These are phyloP conservation scores for Hysterangium stoloniferum DNA, from an alignment of 768 basidiomycete species.

Conservation along the genomic window DNA sequence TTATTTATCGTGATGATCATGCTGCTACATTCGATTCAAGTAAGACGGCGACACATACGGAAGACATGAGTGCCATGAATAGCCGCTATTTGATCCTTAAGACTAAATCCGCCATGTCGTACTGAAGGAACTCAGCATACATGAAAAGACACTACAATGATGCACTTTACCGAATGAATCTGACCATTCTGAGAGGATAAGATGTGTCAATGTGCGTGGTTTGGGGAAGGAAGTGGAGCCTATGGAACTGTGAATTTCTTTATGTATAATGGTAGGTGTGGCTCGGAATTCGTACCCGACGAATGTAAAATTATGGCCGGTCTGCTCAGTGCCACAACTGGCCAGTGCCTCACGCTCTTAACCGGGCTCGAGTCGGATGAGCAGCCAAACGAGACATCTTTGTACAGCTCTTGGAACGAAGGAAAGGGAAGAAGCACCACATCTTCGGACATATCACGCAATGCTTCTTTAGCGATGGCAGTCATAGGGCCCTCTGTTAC, in stretches of 20 bases:
- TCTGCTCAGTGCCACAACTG: neutral
- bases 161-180: neutral
- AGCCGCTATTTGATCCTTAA: neutral
- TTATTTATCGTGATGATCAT: neutral
- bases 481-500: constrained; percentile 19
- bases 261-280: neutral
- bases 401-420: neutral
- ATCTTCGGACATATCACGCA: neutral
- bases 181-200: neutral
- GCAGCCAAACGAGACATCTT: constrained; percentile 21
- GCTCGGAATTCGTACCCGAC: constrained; percentile 15
- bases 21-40: neutral
- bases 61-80: neutral
- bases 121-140: neutral
- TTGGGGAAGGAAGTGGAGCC: constrained; percentile 17
- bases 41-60: neutral
- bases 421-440: neutral
- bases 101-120: neutral
- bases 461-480: constrained; percentile 14
- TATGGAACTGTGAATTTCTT: neutral
- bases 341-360: neutral
- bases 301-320: constrained; percentile 22
- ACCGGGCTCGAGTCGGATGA: constrained; percentile 16
- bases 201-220: constrained; percentile 9
- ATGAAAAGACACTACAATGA: neutral